A percentile compares a stretch with the other conserved stretches of the same genome.
Conservation (phyloP, 1,284 basidiomycete species). For the Cryptococcus jaspeensis region DNA sequence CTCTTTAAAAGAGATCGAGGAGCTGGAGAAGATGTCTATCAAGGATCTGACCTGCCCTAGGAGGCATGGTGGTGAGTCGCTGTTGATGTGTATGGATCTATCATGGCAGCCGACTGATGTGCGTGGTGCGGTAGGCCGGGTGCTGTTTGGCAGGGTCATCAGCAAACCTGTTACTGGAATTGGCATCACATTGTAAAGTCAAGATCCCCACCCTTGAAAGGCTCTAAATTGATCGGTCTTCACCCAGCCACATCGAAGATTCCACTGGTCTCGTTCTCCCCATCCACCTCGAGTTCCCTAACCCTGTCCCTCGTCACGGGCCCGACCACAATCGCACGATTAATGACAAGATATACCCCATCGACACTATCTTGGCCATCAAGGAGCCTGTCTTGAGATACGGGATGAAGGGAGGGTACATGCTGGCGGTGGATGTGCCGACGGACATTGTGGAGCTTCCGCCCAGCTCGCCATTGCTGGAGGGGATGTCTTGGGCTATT, state of each 20-base stretch:
- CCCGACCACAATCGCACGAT: not conserved
- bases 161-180: too few species aligned
- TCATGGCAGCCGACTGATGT: too few species aligned
- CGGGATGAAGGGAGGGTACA: not conserved
- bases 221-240: too few species aligned
- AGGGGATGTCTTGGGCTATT: not conserved
- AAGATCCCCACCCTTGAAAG: too few species aligned
- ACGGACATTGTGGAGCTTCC: conserved; percentile 2
- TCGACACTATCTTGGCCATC: conserved; percentile 7
- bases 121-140: too few species aligned
- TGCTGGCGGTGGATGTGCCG: conserved; percentile 3
- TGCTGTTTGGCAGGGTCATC: too few species aligned
- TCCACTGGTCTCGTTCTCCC: not conserved
- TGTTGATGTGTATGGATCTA: too few species aligned
- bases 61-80: too few species aligned
- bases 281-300: not conserved
- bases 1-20: too few species aligned
- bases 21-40: too few species aligned
- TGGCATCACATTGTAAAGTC: too few species aligned
- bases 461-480: not conserved
- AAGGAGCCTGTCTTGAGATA: conserved; percentile 3
- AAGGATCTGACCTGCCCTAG: too few species aligned
- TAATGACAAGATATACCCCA: not conserved
- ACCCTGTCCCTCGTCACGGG: not conserved
- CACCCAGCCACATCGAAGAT: conserved; percentile 7